A percentile compares a stretch with the other conserved stretches of the same genome.
These are phyloP conservation scores for Hippophae rhamnoides DNA, from an alignment of 306 rosid species.

Conservation along the genomic window DNA sequence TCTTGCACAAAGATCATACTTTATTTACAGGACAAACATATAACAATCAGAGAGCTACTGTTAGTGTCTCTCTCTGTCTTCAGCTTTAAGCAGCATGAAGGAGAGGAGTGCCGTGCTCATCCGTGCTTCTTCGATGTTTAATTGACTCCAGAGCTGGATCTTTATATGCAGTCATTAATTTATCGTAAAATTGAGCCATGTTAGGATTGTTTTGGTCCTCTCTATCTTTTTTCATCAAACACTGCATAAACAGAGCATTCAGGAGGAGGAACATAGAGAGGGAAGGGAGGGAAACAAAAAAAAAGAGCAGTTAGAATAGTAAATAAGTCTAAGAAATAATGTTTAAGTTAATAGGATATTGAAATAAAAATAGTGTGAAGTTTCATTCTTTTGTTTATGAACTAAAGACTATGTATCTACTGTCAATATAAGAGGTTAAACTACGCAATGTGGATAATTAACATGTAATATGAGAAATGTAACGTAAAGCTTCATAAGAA, in stretches of 20 bases:
- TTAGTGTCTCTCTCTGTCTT: not conserved
- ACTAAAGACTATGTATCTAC: too few relatives aligned
- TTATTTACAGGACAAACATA: not conserved
- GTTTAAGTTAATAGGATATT: not conserved
- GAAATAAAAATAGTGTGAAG: not conserved
- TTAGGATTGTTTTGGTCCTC: conserved; percentile 40
- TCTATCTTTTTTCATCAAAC: conserved; percentile 67
- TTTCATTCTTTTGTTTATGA: not conserved
- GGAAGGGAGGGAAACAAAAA: too few relatives aligned
- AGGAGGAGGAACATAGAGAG: not conserved
- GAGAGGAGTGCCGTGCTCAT: conserved; percentile 42
- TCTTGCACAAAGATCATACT: not conserved
- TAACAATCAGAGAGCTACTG: not conserved
- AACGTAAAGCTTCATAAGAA: too few relatives aligned
- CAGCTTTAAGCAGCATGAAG: conserved; percentile 34
- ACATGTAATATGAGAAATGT: too few relatives aligned
- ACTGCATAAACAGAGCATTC: conserved; percentile 32
- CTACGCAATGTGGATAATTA: too few relatives aligned
- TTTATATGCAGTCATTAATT: conserved; percentile 40
- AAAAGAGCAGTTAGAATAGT: not conserved
- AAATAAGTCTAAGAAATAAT: too few relatives aligned
- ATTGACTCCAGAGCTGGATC: conserved; percentile 55
- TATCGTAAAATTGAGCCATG: conserved; percentile 43
- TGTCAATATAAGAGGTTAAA: too few relatives aligned
- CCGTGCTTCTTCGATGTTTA: conserved; percentile 24